Percentiles rank a stretch among this genome's conserved stretches.
phyloP scores from a whole-genome alignment of 352 stramenopile species.

The Albugo laibachii region DNA sequence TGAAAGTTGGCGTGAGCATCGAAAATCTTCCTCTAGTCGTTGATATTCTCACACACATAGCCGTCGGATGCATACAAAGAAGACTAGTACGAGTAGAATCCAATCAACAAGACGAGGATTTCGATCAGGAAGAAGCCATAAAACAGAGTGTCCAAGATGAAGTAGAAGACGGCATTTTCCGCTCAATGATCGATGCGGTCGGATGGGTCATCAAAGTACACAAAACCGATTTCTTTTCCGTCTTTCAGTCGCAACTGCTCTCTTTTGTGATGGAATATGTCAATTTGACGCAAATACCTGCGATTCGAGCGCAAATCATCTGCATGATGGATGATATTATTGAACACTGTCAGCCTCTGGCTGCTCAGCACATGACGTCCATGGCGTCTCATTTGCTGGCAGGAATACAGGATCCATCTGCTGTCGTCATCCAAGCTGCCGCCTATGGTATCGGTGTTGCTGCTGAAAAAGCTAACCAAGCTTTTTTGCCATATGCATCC shows the following conservation, averaged over 20 bases:
- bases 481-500: slow-evolving; percentile 50
- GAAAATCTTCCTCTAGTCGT: slow-evolving; percentile 46
- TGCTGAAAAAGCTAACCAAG: slow-evolving; percentile 45
- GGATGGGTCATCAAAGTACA: slow-evolving; percentile 74
- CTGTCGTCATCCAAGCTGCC: slow-evolving; percentile 48
- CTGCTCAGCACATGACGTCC: slow-evolving; percentile 48
- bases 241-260: slow-evolving; percentile 52
- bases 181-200: slow-evolving; percentile 66
- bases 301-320: slow-evolving; percentile 62
- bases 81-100: slow-evolving; percentile 31
- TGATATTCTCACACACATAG: slow-evolving; percentile 48
- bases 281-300: slow-evolving; percentile 18
- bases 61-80: slow-evolving; percentile 36
- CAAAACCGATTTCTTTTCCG: slow-evolving; percentile 47
- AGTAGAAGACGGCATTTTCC: slow-evolving; percentile 57
- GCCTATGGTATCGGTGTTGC: slow-evolving; percentile 73
- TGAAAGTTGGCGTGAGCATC: slow-evolving; percentile 36
- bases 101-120: slow-evolving; percentile 64
- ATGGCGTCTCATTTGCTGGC: slow-evolving; percentile 56
- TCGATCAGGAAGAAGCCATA: slow-evolving; percentile 46
- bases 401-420: slow-evolving; percentile 40
- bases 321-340: slow-evolving; percentile 81
- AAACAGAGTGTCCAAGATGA: slow-evolving; percentile 53
- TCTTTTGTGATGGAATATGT: slow-evolving; percentile 48
- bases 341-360: slow-evolving; percentile 49